Conservation (phyloP, 495 filamentous ascomycete species). For the Aspergillus sclerotiicarbonarius region DNA sequence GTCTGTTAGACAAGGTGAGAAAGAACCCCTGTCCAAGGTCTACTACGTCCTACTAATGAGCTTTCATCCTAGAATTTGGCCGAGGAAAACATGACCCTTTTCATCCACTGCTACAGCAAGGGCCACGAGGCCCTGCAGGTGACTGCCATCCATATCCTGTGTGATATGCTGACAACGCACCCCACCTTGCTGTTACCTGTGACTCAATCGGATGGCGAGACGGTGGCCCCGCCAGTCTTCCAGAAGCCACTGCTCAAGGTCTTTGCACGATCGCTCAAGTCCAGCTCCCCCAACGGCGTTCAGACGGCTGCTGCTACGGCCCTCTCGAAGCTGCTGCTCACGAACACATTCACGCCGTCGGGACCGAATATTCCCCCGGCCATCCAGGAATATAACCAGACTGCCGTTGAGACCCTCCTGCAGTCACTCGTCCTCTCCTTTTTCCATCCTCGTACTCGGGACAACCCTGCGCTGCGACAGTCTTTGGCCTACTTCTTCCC, state of each 20-base stretch:
- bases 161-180: constrained; percentile 87
- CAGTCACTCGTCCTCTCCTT: constrained; percentile 80
- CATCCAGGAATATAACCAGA: constrained; percentile 48
- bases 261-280: constrained; percentile 72
- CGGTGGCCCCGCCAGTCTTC: constrained; percentile 40
- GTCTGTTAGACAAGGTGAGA: constrained; percentile 77
- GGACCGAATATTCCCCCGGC: constrained; percentile 37
- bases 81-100: constrained; percentile 87
- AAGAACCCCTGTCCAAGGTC: background rate
- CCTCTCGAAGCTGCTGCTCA: constrained; percentile 82
- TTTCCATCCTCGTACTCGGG: constrained; percentile 81
- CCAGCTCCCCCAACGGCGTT: constrained; percentile 64
- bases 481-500: constrained; percentile 93
- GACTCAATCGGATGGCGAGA: constrained; percentile 41
- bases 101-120: constrained; percentile 93
- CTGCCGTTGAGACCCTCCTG: constrained; percentile 62
- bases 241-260: constrained; percentile 69
- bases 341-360: constrained; percentile 47
- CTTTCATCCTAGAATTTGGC: constrained; percentile 62
- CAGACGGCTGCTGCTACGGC: constrained; percentile 81
- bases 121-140: constrained; percentile 87
- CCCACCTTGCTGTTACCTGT: constrained; percentile 64
- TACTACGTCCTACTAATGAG: constrained; percentile 10
- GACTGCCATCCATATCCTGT: constrained; percentile 87
- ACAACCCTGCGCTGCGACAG: constrained; percentile 86